Base-by-base conservation (phyloP, 73 alveolate species). In the Paramecium bursaria region DNA sequence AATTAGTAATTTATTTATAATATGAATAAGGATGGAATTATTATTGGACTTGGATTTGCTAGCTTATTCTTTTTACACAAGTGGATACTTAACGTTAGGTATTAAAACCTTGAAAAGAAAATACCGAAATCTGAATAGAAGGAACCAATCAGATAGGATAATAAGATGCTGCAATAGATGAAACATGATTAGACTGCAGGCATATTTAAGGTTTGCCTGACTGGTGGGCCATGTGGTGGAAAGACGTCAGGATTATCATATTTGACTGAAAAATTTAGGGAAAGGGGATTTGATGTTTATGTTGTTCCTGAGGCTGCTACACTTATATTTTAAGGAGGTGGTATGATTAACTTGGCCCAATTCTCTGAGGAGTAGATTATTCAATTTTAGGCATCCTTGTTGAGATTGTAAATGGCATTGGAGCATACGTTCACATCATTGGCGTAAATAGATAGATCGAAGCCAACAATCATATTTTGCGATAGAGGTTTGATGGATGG, bases 211-310 rank as follows among this genome's bases (percentile, higher is more conserved):
- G n/a, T 91, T 49, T 87, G 91, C 13, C 44, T 92, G n/a, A 92
- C 97, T 6, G 97, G 97, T 15, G 97, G 97, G n/a, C 97, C 97
- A 5, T 92, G 97, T 76, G 97, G 95, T 11, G 97, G 97, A 17
- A 92, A 92, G 73, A 92, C 97, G 0, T 86, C 95, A 21, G 95
- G 94, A 5, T 35, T 92, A 19, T 74, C 67, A 17, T 77, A 47
- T 53, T 49, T 92, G 33, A 61, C 93, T 0, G 74, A 85, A 53
- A 89, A 90, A 49, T 85, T 92, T 7, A 22, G 55, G 35, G 87
- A 92, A 13, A 51, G 80, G 30, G 94, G 97, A 6, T 86, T 57
- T 67, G 49, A 86, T 27, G 95, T 92, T 1, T 86, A 46, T 47
- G 31, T 76, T 9, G 97, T 92, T 23, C 97, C 97, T 3, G 97